Evolutionary conservation across 2,329 filamentous ascomycete genomes (phyloP).

Genomic region (Verticillium zaregamsianum): DNA sequence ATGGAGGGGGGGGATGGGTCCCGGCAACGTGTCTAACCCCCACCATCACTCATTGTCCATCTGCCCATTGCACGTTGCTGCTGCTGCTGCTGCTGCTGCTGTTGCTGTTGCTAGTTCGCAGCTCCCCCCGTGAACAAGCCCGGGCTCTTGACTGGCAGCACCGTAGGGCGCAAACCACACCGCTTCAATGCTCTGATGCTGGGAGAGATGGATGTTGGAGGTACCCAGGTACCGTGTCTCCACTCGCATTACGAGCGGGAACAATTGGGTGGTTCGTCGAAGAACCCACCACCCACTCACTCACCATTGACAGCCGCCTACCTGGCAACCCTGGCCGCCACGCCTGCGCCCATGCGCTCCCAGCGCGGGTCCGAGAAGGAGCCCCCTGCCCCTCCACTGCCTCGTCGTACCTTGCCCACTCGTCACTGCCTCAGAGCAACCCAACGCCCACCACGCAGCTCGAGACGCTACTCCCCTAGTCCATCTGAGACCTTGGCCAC

Average conservation of each 20-base stretch:
- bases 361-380: not conserved
- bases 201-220: not conserved
- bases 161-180: not conserved
- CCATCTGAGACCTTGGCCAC: constrained; percentile 9
- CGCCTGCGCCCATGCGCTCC: not conserved
- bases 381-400: not conserved
- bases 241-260: not conserved
- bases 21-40: not conserved
- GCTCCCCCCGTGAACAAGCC: not conserved
- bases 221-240: not conserved
- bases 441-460: not conserved
- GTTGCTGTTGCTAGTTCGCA: not conserved
- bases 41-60: not conserved
- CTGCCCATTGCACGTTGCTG: not conserved
- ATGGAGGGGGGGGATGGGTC: not conserved
- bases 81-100: no score
- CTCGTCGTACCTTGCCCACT: not conserved
- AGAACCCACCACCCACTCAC: no score
- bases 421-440: not conserved
- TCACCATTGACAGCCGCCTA: not conserved
- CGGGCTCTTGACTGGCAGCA: not conserved
- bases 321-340: not conserved
- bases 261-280: no score
- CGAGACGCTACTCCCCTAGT: not conserved
- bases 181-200: not conserved